Percentiles rank a stretch among this genome's conserved stretches.
phyloP scores from a whole-genome alignment of 768 basidiomycete species.

The Kwoniella sp. region DNA sequence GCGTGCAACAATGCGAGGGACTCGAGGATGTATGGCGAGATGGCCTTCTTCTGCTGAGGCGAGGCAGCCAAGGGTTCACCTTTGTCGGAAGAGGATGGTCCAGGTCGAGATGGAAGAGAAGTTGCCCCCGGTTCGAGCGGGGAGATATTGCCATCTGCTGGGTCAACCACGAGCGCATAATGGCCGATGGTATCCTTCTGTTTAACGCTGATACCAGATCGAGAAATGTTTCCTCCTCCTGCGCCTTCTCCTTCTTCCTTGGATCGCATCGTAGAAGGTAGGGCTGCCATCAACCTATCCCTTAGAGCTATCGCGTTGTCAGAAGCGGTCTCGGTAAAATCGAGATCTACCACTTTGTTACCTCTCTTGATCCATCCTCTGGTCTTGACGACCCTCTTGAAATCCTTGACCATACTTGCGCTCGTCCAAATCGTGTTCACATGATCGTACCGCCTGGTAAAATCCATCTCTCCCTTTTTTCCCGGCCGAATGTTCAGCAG shows the following conservation, averaged over 20 bases:
- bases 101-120: neutral
- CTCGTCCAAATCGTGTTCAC: conserved; percentile 25
- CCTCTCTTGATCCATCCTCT: conserved; percentile 19
- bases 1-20: conserved; percentile 24
- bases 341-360: conserved; percentile 18
- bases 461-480: conserved; percentile 11
- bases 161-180: conserved; percentile 16
- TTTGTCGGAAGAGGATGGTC: neutral
- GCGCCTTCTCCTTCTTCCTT: neutral
- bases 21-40: conserved; percentile 17
- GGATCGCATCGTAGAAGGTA: neutral
- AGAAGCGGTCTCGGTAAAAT: conserved; percentile 18
- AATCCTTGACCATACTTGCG: conserved; percentile 18
- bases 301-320: conserved; percentile 9
- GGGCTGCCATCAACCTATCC: conserved; percentile 8
- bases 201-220: neutral
- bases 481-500: conserved; percentile 14
- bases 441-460: conserved; percentile 6
- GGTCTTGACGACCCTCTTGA: conserved; percentile 17
- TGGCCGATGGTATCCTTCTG: conserved; percentile 5
- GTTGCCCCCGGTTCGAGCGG: neutral
- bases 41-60: neutral
- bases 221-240: neutral
- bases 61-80: neutral
- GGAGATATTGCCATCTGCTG: conserved; percentile 6